Evolutionary conservation across 495 filamentous ascomycete species (phyloP), one percentile per base, ranked within the genome.

Genomic region (Zalerion maritima): DNA sequence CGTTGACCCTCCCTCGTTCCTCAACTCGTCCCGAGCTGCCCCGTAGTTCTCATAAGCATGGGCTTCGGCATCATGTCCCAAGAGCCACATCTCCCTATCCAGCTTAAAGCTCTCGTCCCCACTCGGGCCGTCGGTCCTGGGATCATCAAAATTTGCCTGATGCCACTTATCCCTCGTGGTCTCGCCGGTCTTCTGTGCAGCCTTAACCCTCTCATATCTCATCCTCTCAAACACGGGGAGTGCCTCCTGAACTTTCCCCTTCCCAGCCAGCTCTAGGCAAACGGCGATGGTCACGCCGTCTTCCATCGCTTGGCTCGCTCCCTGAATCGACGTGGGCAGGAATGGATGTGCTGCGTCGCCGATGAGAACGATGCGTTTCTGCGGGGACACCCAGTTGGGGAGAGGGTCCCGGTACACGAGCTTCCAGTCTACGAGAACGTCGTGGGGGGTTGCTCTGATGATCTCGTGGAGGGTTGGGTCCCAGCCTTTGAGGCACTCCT

Each of bases 331-430:
- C 0, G 75, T 79, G 0, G 77, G 78, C 3, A 82, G 54, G 46
- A 83, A 81, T 0, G 78, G 69, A 50, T 85, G 79, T 1, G 78
- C 78, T 4, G 74, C 58, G 40, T 82, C 79, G 14, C 78, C 78
- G 18, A 82, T 60, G 10, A 77, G 52, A 18, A 58, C 62, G n/a
- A 74, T 74, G 12, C 69, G 58, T 8, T 64, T 60, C 9, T 58
- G 54, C 9, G 65, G 55, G 4, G 65, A 73, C 11, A 76, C 61
- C 62, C 76, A 84, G 0, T 60, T 71, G 3, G 73, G 71, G 4
- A 78, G 50, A 0, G 75, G 75, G 36, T 81, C 74, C 25, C 78
- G 63, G 46, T 73, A 78, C 2, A 82, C 66, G 0, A 83, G 58
- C 41, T 81, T 79, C 66, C 71, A 78, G 42, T 83, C 73, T 21